phyloP scores from a whole-genome alignment of 2,329 filamentous ascomycete genomes.

The Pseudogymnoascus sp. region DNA sequence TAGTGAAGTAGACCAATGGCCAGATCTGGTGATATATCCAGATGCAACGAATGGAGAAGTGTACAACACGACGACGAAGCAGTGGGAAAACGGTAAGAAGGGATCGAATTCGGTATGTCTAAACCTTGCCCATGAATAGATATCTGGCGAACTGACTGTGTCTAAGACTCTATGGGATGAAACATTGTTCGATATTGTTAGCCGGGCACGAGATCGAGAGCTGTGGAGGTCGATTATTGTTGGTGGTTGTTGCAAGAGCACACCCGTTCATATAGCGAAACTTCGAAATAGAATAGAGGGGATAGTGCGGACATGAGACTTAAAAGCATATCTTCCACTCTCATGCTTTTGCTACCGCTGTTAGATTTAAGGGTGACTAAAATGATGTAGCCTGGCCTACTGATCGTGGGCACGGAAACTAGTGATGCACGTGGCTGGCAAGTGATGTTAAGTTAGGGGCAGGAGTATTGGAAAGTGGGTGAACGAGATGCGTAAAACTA shows the following conservation, averaged over 20 bases:
- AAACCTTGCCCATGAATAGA: background rate
- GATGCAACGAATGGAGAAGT: constrained; percentile 63
- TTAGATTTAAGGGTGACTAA: background rate
- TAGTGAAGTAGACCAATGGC: constrained; percentile 35
- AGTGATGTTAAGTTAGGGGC: too few species aligned
- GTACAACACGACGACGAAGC: constrained; percentile 56
- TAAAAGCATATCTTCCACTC: background rate
- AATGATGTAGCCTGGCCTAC: background rate
- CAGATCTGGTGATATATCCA: constrained; percentile 57
- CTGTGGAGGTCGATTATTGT: constrained; percentile 32
- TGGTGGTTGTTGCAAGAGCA: constrained; percentile 41
- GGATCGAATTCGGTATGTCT: constrained; percentile 12
- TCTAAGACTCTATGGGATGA: constrained; percentile 30
- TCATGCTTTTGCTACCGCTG: background rate
- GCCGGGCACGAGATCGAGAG: constrained; percentile 20
- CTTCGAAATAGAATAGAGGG: constrained; percentile 23
- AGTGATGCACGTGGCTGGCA: too few species aligned
- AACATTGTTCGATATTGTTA: constrained; percentile 30
- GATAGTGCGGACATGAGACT: background rate
- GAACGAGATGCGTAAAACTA: background rate
- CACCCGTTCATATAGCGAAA: constrained; percentile 26
- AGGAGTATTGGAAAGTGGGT: too few species aligned
- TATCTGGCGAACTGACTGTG: constrained; percentile 9
- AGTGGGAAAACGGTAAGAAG: constrained; percentile 45
- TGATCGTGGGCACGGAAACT: too few species aligned